phyloP scores from a whole-genome alignment of 768 basidiomycete genomes.

The Tulasnella sp. region DNA sequence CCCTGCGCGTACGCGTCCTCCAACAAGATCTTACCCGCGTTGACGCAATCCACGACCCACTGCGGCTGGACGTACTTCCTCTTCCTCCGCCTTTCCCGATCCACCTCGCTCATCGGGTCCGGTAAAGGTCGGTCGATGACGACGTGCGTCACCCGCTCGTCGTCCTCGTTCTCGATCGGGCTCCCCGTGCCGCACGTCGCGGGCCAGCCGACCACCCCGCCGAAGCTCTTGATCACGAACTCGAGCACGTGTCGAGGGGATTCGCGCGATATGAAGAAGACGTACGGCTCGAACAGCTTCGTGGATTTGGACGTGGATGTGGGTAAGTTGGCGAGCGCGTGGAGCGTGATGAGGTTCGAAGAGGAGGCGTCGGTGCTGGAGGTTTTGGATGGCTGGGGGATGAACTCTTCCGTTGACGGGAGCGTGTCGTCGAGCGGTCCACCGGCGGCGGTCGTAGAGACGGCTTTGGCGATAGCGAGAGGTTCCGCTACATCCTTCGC shows the following conservation, averaged over 20 bases:
- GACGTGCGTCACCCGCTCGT: conserved; percentile 88
- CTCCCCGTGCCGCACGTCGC: conserved; percentile 76
- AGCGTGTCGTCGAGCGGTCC: conserved; percentile 31
- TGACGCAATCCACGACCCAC: conserved; percentile 96
- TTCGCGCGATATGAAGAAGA: conserved; percentile 92
- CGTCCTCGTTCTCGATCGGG: conserved; percentile 52
- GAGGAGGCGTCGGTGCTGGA: conserved; percentile 43
- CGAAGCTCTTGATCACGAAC: conserved; percentile 87
- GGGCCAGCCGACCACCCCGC: conserved; percentile 90
- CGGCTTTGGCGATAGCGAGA: conserved; percentile 17
- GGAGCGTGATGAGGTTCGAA: conserved; percentile 60
- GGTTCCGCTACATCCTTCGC: conserved; percentile 25
- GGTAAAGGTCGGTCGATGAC: conserved; percentile 81
- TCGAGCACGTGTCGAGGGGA: conserved; percentile 89
- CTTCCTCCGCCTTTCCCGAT: conserved; percentile 58
- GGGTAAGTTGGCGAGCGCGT: conserved; percentile 46
- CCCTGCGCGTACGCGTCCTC: conserved; percentile 87
- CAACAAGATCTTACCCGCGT: conserved; percentile 74
- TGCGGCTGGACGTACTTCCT: conserved; percentile 94
- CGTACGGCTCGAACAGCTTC: conserved; percentile 78
- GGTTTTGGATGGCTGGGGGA: conserved; percentile 55
- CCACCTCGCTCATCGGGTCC: conserved; percentile 23
- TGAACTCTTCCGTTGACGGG: conserved; percentile 60
- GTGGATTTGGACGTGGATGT: conserved; percentile 56
- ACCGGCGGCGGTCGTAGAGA: background rate